Evolutionary conservation across 148 eudicot genomes (phyloP).

Genomic region (Simmondsia chinensis): DNA sequence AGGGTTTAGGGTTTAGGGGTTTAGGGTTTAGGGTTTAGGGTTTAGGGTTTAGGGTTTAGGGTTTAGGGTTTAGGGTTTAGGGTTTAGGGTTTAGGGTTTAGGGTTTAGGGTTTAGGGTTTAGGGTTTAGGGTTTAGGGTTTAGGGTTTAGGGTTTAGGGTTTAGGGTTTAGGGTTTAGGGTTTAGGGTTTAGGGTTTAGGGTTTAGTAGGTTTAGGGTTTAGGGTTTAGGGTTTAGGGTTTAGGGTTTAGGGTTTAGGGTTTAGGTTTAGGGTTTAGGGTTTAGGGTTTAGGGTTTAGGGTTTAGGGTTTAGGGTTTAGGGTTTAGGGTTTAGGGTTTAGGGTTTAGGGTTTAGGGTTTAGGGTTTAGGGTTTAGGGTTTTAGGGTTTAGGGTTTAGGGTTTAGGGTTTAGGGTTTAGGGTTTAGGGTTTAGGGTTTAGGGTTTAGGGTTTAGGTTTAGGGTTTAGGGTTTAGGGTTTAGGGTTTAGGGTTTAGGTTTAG

Average conservation of each 20-base stretch:
- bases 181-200: slow-evolving; percentile 15
- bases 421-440: slow-evolving; percentile 32
- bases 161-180: slow-evolving; percentile 15
- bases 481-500: slow-evolving; percentile 26
- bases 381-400: slow-evolving; percentile 21
- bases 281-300: slow-evolving; percentile 16
- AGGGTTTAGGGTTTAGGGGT: slow-evolving; percentile 10
- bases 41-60: slow-evolving; percentile 16
- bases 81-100: slow-evolving; percentile 19
- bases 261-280: slow-evolving; percentile 6
- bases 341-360: slow-evolving; percentile 27
- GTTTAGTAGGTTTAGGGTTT: slow-evolving; percentile 13
- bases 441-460: slow-evolving; percentile 28
- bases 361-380: slow-evolving; percentile 24
- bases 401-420: slow-evolving; percentile 29
- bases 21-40: slow-evolving; percentile 15
- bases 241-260: slow-evolving; percentile 7
- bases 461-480: slow-evolving; percentile 32
- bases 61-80: slow-evolving; percentile 11
- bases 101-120: slow-evolving; percentile 14
- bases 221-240: slow-evolving; percentile 11
- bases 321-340: slow-evolving; percentile 20
- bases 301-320: slow-evolving; percentile 21
- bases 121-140: slow-evolving; percentile 16
- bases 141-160: slow-evolving; percentile 16